Conservation (phyloP, 352 stramenopile species). For the Phytophthora litchii region DNA sequence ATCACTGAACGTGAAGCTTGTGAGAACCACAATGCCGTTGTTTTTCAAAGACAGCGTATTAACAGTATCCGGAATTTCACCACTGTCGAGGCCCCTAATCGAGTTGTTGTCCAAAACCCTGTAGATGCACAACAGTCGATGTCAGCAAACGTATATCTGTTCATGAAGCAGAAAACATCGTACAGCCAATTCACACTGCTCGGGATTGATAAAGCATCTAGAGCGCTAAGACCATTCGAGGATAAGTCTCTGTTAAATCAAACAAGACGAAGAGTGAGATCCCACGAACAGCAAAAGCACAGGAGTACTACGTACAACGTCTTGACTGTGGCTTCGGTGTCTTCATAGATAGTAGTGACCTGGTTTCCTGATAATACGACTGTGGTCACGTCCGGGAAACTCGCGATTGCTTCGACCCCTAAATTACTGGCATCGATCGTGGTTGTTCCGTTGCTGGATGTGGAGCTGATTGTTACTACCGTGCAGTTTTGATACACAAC, state of each 20-base stretch:
- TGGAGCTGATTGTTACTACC: conserved; percentile 31
- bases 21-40: conserved; percentile 32
- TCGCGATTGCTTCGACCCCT: conserved; percentile 32
- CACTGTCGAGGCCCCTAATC: conserved; percentile 15
- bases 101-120: conserved; percentile 38
- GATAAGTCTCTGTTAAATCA: conserved; percentile 32
- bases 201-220: conserved; percentile 35
- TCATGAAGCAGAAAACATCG: conserved; percentile 3
- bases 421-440: conserved; percentile 35
- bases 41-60: conserved; percentile 34
- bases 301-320: conserved; percentile 28
- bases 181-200: conserved; percentile 33
- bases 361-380: conserved; percentile 34
- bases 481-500: conserved; percentile 42
- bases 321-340: conserved; percentile 29
- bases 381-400: conserved; percentile 36
- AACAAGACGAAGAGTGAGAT: conserved; percentile 1
- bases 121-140: conserved; percentile 5
- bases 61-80: conserved; percentile 31
- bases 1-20: conserved; percentile 32
- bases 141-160: conserved; percentile 1
- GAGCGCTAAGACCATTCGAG: conserved; percentile 31
- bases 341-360: conserved; percentile 39
- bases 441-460: conserved; percentile 32
- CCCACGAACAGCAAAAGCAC: conserved; percentile 9